Base-by-base conservation (phyloP, 768 basidiomycete genomes). In the Cystobasidium onofrii region DNA sequence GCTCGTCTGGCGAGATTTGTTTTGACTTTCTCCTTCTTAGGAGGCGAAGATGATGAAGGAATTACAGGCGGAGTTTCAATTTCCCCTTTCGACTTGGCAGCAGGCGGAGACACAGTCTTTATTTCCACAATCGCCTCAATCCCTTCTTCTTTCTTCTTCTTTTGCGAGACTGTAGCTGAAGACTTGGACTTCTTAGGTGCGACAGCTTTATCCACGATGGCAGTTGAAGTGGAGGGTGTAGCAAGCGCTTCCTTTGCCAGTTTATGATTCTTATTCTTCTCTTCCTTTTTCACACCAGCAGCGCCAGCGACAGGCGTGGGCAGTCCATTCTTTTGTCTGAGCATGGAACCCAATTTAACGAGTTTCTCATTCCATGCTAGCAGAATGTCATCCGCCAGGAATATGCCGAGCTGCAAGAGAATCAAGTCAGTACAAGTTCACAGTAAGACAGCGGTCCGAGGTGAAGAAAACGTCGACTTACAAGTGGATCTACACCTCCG, bases 291-390 rank as follows among this genome's bases (percentile, higher is more conserved):
- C 10, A 3, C 50, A 27, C 13, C 15, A n/a, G 23, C 43, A 44
- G 41, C 33, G n/a, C 41, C 44, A 27, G 39, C 41, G 25, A 54
- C 65, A 1, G 69, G 69, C 3, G 55, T 57, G 18, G 25, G 33
- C 23, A 71, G 34, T 20, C 55, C 69, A 29, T 71, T 71, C 54
- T 46, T 36, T 29, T 55, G 55, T 36, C 69, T 33, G 9, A 71
- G 39, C 69, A 55, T 57, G 9, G 55, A 10, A n/a, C 69, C 69
- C 6, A 71, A 33, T 15, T 46, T 36, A 13, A 57, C 54, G 4
- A 71, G 39, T 39, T 71, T 71, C 29, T 71, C 69, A 34, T 71
- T 71, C 69, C 69, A 71, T 7, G 69, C n/a, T 6, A 71, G 69
- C 12, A 71, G 54, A 29, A 71, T 71, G 27, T 71, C 69, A 31